Evolutionary conservation across 2,329 filamentous ascomycete genomes (phyloP).

Genomic region (Diatrype stigma): DNA sequence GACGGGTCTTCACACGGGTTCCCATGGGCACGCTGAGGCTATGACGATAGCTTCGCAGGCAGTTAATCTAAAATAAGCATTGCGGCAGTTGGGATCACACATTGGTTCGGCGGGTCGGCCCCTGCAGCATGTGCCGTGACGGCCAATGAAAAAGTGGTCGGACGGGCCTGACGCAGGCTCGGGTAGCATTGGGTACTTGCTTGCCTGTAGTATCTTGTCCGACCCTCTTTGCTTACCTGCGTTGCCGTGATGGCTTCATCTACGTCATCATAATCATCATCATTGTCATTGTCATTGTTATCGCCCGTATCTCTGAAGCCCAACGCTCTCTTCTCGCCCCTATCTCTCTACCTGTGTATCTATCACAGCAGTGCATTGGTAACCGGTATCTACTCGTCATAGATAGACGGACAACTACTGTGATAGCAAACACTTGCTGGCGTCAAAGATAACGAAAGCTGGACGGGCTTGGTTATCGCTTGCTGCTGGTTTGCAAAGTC

Average conservation of each 20-base stretch:
- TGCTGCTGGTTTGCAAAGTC: too few species aligned
- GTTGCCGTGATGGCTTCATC: neutral
- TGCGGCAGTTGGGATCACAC: neutral
- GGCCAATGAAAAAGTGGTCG: neutral
- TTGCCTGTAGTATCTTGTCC: neutral
- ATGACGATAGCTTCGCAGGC: neutral
- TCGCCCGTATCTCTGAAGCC: too few species aligned
- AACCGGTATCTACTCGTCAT: too few species aligned
- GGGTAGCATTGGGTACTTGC: neutral
- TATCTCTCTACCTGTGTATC: too few species aligned
- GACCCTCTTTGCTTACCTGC: neutral
- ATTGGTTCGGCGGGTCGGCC: neutral
- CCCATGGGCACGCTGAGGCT: neutral
- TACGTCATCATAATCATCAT: too few species aligned
- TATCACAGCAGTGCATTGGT: too few species aligned
- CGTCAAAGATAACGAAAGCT: too few species aligned
- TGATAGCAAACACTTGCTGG: too few species aligned
- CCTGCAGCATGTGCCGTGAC: neutral
- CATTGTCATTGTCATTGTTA: too few species aligned
- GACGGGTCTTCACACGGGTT: neutral
- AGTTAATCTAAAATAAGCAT: neutral
- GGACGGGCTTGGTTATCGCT: too few species aligned
- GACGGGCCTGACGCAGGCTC: neutral
- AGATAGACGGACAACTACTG: too few species aligned
- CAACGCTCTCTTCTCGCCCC: too few species aligned